Percentiles rank a stretch among this genome's conserved stretches.
phyloP scores from a whole-genome alignment of 169 alveolate species.

The Eimeria acervulina region DNA sequence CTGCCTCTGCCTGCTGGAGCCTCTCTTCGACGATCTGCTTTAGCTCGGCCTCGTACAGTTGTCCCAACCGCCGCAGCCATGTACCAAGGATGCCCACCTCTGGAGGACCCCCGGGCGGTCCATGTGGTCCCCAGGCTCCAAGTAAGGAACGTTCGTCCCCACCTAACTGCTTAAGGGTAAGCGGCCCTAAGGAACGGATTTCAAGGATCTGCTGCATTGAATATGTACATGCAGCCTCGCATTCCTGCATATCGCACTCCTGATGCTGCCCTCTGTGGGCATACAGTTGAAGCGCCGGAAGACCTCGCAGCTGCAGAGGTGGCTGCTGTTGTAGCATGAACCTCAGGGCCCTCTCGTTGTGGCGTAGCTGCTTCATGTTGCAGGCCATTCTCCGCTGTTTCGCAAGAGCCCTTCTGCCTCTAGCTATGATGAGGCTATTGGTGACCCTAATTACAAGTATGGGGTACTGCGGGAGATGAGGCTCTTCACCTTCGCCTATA shows the following conservation, averaged over 20 bases:
- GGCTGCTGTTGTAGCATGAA: conserved; percentile 78
- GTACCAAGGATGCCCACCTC: conserved; percentile 36
- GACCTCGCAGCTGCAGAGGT: conserved; percentile 50
- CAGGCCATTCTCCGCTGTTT: conserved; percentile 77
- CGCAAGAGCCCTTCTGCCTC: conserved; percentile 69
- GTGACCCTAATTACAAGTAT: conserved; percentile 54
- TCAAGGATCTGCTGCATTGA: conserved; percentile 35
- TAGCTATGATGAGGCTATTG: conserved; percentile 77
- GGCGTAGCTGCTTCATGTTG: conserved; percentile 80
- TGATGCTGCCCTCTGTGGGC: background rate
- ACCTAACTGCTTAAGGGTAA: conserved; percentile 14
- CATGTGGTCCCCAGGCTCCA: conserved; percentile 58
- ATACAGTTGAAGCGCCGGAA: conserved; percentile 80
- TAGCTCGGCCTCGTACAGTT: conserved; percentile 46
- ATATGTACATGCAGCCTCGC: background rate
- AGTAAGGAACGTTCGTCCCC: conserved; percentile 27
- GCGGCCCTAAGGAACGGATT: conserved; percentile 52
- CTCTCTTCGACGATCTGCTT: conserved; percentile 27
- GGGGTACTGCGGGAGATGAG: conserved; percentile 58
- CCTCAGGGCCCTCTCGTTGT: conserved; percentile 77
- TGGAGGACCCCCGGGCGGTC: conserved; percentile 30
- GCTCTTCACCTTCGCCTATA: background rate
- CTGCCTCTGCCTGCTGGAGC: conserved; percentile 76
- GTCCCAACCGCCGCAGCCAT: conserved; percentile 72
- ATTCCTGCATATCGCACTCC: background rate